Percentiles rank a stretch among this genome's conserved stretches.
phyloP scores from a whole-genome alignment of 345 rosid genomes.

The Microcos paniculata region DNA sequence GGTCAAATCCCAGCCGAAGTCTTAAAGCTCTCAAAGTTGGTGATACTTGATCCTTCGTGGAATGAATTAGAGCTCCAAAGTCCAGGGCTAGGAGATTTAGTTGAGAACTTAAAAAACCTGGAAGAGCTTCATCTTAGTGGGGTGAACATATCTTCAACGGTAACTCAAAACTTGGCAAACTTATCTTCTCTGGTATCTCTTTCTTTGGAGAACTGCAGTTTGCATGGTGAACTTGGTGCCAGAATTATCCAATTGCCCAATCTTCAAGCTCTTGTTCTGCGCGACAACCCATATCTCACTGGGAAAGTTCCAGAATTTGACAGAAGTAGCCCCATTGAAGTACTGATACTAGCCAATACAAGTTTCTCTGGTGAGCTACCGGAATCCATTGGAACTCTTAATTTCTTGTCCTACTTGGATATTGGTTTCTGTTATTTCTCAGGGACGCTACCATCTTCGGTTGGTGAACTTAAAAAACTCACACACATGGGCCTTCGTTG shows the following conservation, averaged over 20 bases:
- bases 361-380: conserved; percentile 16
- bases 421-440: not conserved
- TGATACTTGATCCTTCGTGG: conserved; percentile 5
- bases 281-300: not conserved
- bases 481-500: not conserved
- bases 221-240: not conserved
- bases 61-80: not conserved
- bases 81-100: not conserved
- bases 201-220: not conserved
- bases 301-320: conserved; percentile 15
- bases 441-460: conserved; percentile 15
- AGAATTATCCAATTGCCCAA: not conserved
- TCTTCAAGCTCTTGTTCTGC: not conserved
- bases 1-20: conserved; percentile 20
- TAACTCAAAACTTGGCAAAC: not conserved
- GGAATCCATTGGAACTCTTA: conserved; percentile 14
- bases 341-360: not conserved
- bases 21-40: conserved; percentile 7
- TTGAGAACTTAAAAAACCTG: not conserved
- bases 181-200: not conserved
- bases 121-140: not conserved
- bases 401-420: not conserved
- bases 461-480: conserved; percentile 12
- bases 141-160: not conserved
- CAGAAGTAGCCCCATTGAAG: not conserved